Evolutionary conservation across 495 filamentous ascomycete genomes (phyloP), one percentile per base, ranked within the genome.

Genomic region (Amorphotheca resinae): DNA sequence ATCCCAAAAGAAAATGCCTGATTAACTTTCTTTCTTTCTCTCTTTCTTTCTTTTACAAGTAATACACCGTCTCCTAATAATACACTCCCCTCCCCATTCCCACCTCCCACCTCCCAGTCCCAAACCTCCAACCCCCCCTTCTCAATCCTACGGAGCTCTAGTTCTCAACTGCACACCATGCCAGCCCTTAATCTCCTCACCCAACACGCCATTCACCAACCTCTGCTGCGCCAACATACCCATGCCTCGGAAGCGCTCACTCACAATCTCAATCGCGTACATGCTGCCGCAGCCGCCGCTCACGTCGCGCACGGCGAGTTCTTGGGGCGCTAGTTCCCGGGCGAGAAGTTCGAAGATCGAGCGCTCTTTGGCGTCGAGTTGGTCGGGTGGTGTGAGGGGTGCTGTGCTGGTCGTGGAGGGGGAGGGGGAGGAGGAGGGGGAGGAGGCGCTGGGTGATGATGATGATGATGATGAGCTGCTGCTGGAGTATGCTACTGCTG

Each of bases 201-300:
- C 67, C 25, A 87, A 64, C 35, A 75, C 65, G 7, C 70, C 61
- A 57, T 85, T 83, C 26, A 87, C 80, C 44, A 85, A 55, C 35
- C 78, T 65, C 53, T 87, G 82, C 56, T 85, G 81, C 64, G 77
- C 77, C 51, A 87, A 65, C 60, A 83, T 71, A 44, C 63, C 65
- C 48, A 74, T 41, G 22, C 81, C 82, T 38, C 71, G 64, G 58
- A 87, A 87, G 60, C 64, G 71, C 38, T 68, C 63, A 15, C 76
- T 79, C 40, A 67, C 61, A 48, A 85, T 74, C 47, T 85, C 77
- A 48, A 87, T 75, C 42, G 68, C 75, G 60, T 85, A 87, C 82
- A 87, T 85, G 43, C 72, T 76, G 34, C 82, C 82, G 60, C 82
- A 87, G 22, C 82, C 82, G 26, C 82, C 82, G n/a, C 72, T 78